These are phyloP conservation scores for Cutaneotrichosporon sp. DNA, from an alignment of 1,284 basidiomycete genomes.

Conservation along the genomic window DNA sequence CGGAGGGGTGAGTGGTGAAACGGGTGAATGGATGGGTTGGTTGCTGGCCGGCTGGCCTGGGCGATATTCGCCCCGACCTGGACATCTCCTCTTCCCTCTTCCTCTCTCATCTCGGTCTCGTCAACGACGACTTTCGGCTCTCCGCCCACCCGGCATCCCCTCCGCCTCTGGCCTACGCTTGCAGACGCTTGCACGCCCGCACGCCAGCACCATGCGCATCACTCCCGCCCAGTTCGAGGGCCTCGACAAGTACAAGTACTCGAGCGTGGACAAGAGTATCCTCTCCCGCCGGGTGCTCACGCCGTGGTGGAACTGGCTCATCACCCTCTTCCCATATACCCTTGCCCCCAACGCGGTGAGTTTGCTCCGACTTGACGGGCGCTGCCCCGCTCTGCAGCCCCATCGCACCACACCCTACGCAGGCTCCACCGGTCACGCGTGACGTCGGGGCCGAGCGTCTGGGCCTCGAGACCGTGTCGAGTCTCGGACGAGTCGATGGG, in stretches of 20 bases:
- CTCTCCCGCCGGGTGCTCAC: conserved; percentile 62
- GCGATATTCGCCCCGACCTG: neutral
- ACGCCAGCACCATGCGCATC: conserved; percentile 40
- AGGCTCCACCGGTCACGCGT: neutral
- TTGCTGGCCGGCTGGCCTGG: neutral
- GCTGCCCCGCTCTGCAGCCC: too few relatives aligned
- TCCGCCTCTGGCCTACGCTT: conserved; percentile 3
- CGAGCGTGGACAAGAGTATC: conserved; percentile 59
- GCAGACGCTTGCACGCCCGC: conserved; percentile 1
- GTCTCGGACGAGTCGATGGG: neutral
- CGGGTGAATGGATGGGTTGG: neutral
- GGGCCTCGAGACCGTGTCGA: neutral
- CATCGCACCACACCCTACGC: neutral
- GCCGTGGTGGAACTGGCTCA: conserved; percentile 94
- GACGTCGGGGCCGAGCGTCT: neutral
- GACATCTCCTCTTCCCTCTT: neutral
- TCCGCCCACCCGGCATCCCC: neutral
- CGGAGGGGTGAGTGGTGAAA: neutral
- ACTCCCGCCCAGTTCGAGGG: conserved; percentile 55
- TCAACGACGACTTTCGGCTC: conserved; percentile 11
- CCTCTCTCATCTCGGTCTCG: neutral
- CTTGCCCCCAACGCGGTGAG: conserved; percentile 90
- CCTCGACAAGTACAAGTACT: conserved; percentile 62
- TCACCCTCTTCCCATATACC: conserved; percentile 81
- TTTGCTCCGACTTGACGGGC: conserved; percentile 13